Base-by-base conservation (phyloP, 2,329 filamentous ascomycete species). In the Neodidymelliopsis sp. region DNA sequence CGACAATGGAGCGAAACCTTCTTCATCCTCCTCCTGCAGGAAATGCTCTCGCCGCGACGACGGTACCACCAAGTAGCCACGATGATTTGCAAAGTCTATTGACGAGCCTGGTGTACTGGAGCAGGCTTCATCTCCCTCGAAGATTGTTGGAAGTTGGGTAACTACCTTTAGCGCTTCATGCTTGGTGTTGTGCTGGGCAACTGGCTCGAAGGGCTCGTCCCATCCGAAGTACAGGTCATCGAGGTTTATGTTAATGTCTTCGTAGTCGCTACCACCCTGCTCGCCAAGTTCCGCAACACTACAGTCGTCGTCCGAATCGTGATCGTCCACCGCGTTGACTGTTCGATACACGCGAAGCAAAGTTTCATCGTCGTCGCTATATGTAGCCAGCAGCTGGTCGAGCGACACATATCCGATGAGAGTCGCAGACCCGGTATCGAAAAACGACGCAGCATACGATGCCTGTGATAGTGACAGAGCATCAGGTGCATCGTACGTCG, bases 391-490 rank as follows among this genome's bases (percentile, higher is more conserved):
- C 3, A 49, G 22, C 22, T 24, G 6, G 19, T 49, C 34, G 6
- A 49, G 20, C 2, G 46, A 38, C 4, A 11, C 18, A 35, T 39
- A 49, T 10, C n/a, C 22, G 10, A 39, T 15, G 2, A 24, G 19
- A 5, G 33, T 15, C 5, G 23, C 18, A 6, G 46, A 33, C 3
- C 18, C 0, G 6, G 23, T 11, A 15, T 39, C 39, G 20, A 49
- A 43, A 23, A 43, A 34, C 2, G 46, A 25, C 9, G 34, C 34
- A n/a, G 46, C 33, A 13, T 34, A 43, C 12, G 46, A 49, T 22
- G 39, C 46, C 18, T 43, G 39, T 16, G 40, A 31, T 25, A 15
- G 35, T 11, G 10, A 38, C 4, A 45, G 6, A 16, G 43, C 18
- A 28, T 15, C 15, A 24, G 46, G 23, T 31, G 37, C 19, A 28